Conservation (phyloP, 257 asterid genomes). For the Jacaranda copaia region DNA sequence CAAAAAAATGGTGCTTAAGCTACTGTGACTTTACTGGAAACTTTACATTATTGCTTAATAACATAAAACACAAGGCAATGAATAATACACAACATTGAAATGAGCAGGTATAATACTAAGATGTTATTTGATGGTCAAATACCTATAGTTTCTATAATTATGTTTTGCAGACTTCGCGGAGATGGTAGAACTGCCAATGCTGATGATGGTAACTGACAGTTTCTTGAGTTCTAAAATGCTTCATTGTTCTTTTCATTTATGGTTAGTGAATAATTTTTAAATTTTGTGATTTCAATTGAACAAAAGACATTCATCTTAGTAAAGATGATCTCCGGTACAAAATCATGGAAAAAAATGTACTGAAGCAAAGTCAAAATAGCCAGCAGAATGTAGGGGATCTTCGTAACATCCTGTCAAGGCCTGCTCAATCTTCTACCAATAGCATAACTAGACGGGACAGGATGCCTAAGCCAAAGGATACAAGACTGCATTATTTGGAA, state of each 20-base stretch:
- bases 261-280: constrained; percentile 30
- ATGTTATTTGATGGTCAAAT: constrained; percentile 5
- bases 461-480: constrained; percentile 53
- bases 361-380: constrained; percentile 55
- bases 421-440: constrained; percentile 71
- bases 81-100: not conserved
- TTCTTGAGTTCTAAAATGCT: constrained; percentile 23
- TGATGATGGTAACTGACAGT: constrained; percentile 59
- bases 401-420: constrained; percentile 83
- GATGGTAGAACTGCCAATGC: constrained; percentile 52
- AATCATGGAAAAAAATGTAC: constrained; percentile 59
- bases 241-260: constrained; percentile 30
- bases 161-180: constrained; percentile 65
- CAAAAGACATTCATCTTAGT: constrained; percentile 60
- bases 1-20: constrained; percentile 19
- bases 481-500: constrained; percentile 49
- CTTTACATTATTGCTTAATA: not conserved
- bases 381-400: constrained; percentile 70
- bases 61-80: constrained; percentile 13
- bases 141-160: constrained; percentile 25
- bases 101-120: not conserved
- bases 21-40: constrained; percentile 14
- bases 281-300: constrained; percentile 38
- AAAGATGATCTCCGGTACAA: constrained; percentile 86
- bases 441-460: constrained; percentile 46